Conservation (phyloP, 2,329 filamentous ascomycete species). For the Pseudogymnoascus sp. region DNA sequence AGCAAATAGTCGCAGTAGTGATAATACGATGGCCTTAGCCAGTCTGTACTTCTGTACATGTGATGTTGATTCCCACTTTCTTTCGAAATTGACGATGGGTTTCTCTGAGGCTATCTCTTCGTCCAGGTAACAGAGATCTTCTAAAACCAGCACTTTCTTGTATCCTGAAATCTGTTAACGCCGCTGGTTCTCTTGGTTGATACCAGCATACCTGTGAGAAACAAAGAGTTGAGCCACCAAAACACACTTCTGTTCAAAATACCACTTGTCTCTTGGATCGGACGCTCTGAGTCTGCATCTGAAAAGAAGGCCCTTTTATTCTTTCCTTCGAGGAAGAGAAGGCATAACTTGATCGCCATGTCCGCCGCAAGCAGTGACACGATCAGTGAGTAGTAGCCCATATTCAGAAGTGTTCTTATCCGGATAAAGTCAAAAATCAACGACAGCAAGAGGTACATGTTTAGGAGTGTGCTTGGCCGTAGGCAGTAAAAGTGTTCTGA, state of each 20-base stretch:
- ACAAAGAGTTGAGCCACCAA: background rate
- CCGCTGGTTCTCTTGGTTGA: background rate
- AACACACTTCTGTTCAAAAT: slow-evolving; percentile 6
- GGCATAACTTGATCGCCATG: background rate
- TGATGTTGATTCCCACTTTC: background rate
- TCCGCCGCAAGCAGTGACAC: background rate
- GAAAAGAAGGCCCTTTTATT: background rate
- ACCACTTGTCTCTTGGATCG: background rate
- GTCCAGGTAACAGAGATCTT: background rate
- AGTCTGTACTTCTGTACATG: background rate
- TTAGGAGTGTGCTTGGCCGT: background rate
- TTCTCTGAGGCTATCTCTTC: background rate
- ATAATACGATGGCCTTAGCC: background rate
- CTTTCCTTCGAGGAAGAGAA: background rate
- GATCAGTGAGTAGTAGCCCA: background rate
- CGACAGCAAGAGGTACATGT: background rate
- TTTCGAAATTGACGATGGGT: background rate
- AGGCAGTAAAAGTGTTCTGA: background rate
- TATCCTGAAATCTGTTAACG: background rate
- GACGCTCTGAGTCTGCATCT: background rate
- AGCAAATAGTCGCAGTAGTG: background rate
- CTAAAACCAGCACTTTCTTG: background rate
- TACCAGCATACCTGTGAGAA: background rate
- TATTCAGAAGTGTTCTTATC: background rate
- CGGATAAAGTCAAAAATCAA: background rate